Evolutionary conservation across 352 stramenopile genomes (phyloP).

Genomic region (Elongisporangium prolatum): DNA sequence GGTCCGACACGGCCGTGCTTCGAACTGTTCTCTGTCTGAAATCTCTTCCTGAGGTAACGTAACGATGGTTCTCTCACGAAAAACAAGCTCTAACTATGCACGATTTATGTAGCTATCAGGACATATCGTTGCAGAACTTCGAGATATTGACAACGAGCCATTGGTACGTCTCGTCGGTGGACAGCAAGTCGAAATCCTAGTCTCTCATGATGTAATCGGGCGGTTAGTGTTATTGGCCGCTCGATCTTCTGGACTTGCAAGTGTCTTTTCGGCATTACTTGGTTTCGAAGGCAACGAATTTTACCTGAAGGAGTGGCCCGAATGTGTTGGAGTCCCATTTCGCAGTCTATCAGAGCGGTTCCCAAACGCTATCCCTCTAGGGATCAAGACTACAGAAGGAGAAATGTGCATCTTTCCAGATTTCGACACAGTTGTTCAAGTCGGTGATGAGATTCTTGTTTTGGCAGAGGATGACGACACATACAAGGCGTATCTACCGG

Average conservation of each 20-base stretch:
- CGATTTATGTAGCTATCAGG: constrained; percentile 29
- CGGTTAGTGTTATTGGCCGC: constrained; percentile 84
- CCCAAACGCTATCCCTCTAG: constrained; percentile 74
- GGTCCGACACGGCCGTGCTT: constrained; percentile 72
- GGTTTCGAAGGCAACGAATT: constrained; percentile 89
- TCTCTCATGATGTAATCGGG: constrained; percentile 88
- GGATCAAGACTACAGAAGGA: constrained; percentile 54
- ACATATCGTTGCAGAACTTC: constrained; percentile 84
- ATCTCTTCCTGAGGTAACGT: constrained; percentile 44
- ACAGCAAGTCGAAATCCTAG: constrained; percentile 75
- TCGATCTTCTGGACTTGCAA: constrained; percentile 68
- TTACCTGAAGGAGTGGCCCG: constrained; percentile 85
- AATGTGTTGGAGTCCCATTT: constrained; percentile 70
- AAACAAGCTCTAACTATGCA: neutral
- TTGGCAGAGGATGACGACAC: constrained; percentile 87
- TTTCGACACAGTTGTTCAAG: constrained; percentile 21
- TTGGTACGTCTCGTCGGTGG: constrained; percentile 77
- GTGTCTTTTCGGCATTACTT: constrained; percentile 62
- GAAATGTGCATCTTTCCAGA: constrained; percentile 60
- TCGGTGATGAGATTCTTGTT: constrained; percentile 74
- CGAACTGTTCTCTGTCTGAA: constrained; percentile 80
- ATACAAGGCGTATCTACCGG: constrained; percentile 61
- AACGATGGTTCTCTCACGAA: neutral
- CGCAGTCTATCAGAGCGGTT: constrained; percentile 64
- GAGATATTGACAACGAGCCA: constrained; percentile 87